Evolutionary conservation across 306 rosid species (phyloP), one percentile per base, ranked within the genome.

Genomic region (Cucumis cinereus): DNA sequence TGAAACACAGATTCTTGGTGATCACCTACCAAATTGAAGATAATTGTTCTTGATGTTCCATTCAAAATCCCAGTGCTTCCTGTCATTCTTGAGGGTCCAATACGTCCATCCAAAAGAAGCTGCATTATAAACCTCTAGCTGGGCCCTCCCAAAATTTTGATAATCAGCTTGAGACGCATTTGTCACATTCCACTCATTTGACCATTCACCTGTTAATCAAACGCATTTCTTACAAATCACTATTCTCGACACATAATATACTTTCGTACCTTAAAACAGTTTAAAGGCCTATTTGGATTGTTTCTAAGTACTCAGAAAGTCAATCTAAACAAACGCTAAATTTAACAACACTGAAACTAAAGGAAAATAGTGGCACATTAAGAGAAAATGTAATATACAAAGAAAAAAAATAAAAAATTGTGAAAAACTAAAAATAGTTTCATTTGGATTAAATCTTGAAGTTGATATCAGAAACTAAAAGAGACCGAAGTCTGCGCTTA

Each of bases 81-180:
- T 78, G 74, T 90, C 97, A 81, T 89, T 89, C 79, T 89, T 93
- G 0, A 93, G 78, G 5, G 96, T 91, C 97, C 97, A 91, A 80
- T 89, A 91, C 23, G 91, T 79, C 93, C 97, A 93, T 74, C 98
- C 98, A 88, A 91, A 89, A 54, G 93, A 91, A 81, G 92, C 96
- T 74, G 85, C 80, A 56, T 85, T 77, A 69, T 89, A 93, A 15
- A 86, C 96, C 54, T 91, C 96, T 75, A 91, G 74, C 83, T 93
- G 98, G 63, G 90, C 90, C 80, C 57, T 89, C 63, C 97, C 97
- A 77, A 81, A 93, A 12, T 88, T 85, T 55, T 84, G 90, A 79
- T 93, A 93, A 63, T 93, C 93, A 23, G 75, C 63, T 79, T 79
- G 84, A 33, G 91, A 89, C 67, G 87, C 93, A 23, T 17, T 86